Evolutionary conservation across 1,284 basidiomycete species (phyloP).

Genomic region (Tilletia setariae): DNA sequence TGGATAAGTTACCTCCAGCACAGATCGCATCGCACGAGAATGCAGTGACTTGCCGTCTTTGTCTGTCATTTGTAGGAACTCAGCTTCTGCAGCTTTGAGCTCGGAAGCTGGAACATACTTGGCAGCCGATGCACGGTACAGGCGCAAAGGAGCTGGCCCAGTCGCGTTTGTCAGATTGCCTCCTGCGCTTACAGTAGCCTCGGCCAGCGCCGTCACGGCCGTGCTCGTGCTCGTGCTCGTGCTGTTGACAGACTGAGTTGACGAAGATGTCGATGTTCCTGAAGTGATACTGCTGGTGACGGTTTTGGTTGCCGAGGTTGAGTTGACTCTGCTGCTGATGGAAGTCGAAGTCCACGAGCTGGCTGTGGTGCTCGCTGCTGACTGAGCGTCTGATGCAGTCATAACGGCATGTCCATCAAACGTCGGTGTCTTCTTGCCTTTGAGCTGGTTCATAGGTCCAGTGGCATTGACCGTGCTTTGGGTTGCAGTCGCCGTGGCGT

Average conservation of each 20-base stretch:
- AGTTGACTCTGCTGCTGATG: too few species aligned
- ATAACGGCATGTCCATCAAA: not conserved
- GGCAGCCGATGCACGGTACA: slow-evolving; percentile 7
- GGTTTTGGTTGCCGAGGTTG: too few species aligned
- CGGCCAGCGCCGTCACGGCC: not conserved
- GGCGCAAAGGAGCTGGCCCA: not conserved
- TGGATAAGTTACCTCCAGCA: not conserved
- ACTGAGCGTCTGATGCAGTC: not conserved
- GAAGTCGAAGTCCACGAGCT: not conserved
- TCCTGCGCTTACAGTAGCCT: not conserved
- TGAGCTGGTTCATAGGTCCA: too few species aligned
- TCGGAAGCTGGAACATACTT: not conserved
- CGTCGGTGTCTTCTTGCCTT: not conserved
- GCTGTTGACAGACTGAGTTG: not conserved
- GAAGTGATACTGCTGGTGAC: too few species aligned
- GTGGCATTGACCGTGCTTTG: too few species aligned
- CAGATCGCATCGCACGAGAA: not conserved
- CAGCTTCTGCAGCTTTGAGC: not conserved
- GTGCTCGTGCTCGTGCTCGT: not conserved
- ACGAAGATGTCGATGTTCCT: not conserved
- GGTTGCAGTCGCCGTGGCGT: too few species aligned
- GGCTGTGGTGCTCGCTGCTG: not conserved
- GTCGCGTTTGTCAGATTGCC: not conserved
- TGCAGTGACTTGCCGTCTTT: not conserved
- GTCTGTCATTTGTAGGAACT: not conserved